Conservation (phyloP, 345 rosid species). For the Eucalyptus viminalis region DNA sequence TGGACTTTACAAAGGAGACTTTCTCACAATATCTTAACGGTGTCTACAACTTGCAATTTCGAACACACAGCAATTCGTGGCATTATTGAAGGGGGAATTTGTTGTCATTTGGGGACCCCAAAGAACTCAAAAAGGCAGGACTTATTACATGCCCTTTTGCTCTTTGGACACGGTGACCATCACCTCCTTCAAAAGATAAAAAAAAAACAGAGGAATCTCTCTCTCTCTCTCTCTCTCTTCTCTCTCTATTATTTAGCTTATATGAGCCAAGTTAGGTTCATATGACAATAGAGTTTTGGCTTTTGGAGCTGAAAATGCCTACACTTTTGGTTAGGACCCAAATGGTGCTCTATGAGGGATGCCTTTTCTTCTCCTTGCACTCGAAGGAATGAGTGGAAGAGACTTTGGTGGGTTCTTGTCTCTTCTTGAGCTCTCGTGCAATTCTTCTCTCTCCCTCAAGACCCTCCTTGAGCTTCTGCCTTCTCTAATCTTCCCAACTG, state of each 20-base stretch:
- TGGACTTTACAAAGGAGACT: conserved; percentile 22
- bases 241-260: not conserved
- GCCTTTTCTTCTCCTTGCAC: conserved; percentile 78
- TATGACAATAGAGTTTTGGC: not conserved
- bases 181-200: not conserved
- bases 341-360: conserved; percentile 81
- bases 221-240: not conserved
- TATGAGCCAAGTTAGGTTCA: not conserved
- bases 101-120: conserved; percentile 13
- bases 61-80: conserved; percentile 8
- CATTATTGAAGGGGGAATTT: conserved; percentile 15
- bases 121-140: not conserved
- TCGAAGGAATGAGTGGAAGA: conserved; percentile 36
- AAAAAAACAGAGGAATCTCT: not conserved
- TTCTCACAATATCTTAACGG: conserved; percentile 16
- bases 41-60: conserved; percentile 28
- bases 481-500: conserved; percentile 18
- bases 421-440: conserved; percentile 52
- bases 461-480: conserved; percentile 6
- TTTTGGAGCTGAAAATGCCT: not conserved
- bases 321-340: conserved; percentile 22
- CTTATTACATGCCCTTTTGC: not conserved
- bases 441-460: conserved; percentile 31
- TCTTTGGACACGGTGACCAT: not conserved
- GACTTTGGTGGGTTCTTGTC: conserved; percentile 44